These are phyloP conservation scores for Arabidopsis suecica DNA, from an alignment of 345 rosid genomes.

Conservation along the genomic window DNA sequence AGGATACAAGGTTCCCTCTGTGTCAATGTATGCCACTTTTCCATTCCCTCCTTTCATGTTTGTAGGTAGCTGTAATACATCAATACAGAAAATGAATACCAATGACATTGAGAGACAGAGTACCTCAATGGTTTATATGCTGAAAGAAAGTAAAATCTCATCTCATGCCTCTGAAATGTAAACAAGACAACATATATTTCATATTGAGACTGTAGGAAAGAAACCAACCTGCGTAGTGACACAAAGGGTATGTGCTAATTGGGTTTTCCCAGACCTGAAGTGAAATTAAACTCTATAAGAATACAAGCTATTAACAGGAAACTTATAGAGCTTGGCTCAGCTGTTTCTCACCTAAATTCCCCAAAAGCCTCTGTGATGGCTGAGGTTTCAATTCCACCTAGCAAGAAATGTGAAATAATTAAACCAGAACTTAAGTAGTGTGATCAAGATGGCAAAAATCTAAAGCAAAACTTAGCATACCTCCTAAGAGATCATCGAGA, in stretches of 20 bases:
- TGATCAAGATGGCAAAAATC: conserved; percentile 4
- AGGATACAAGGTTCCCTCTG: conserved; percentile 94
- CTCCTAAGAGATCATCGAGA: conserved; percentile 89
- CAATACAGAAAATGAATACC: conserved; percentile 1
- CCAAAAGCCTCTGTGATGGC: conserved; percentile 96
- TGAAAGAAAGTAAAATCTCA: not conserved
- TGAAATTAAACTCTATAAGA: not conserved
- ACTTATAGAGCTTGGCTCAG: conserved; percentile 8
- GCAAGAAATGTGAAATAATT: conserved; percentile 33
- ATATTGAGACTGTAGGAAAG: conserved; percentile 12
- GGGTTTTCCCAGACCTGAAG: conserved; percentile 90
- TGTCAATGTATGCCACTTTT: conserved; percentile 88
- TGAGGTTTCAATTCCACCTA: conserved; percentile 85
- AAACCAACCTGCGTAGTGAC: conserved; percentile 81
- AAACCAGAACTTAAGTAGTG: conserved; percentile 1
- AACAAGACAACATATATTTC: not conserved
- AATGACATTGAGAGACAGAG: not conserved
- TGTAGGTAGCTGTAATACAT: conserved; percentile 70
- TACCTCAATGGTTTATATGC: not conserved
- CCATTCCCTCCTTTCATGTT: conserved; percentile 93
- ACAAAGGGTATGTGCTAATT: conserved; percentile 85
- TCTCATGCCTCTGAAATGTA: conserved; percentile 6
- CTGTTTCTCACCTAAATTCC: conserved; percentile 72
- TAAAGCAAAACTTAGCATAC: conserved; percentile 42
- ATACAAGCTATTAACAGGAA: conserved; percentile 17